Base-by-base conservation (phyloP, 768 basidiomycete genomes). In the Boletus subparvulus region DNA sequence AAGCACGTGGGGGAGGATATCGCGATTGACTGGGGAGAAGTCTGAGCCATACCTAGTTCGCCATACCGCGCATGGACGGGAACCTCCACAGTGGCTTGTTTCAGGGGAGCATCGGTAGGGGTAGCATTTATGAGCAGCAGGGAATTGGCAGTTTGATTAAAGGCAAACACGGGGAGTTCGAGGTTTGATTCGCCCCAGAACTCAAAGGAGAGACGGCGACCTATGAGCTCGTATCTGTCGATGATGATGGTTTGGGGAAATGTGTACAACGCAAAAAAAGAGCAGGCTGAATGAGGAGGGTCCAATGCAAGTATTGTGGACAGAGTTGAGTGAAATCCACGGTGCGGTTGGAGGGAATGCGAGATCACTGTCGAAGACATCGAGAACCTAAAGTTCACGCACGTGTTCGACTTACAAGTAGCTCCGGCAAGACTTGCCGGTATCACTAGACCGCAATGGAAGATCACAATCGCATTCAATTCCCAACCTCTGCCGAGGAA, bases 11-110 rank as follows among this genome's bases (percentile, higher is more conserved):
- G 71, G 21, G 65, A 53, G 5, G 58, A 52, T 28, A 75, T 51
- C 12, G 51, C 30, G 35, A 77, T 63, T 2, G 55, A 55, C 21
- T 65, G 61, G 49, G 60, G 50, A 11, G 61, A 58, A 19, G 45
- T n/a, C 37, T 45, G 46, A 21, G 46, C 56, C 12, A 50, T 39
- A 14, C 50, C 43, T 39, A 74, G 75, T 43, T 58, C 52, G 26
- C 73, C 74, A 56, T 81, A 81, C 14, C 80, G 75, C 17, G 72
- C 73, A 59, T 81, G 80, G 41, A 81, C 51, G 9, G 80, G 80
- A 6, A 81, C 55, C 24, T 75, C 69, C 24, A 78, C 50, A 0
- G 56, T 42, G 19, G 64, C 44, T 24, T 48, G 57, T 35, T 61
- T 49, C 19, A 21, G 19, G 39, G 14, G 59, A 42, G 54, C 43